Evolutionary conservation across 2,329 filamentous ascomycete genomes (phyloP).

Genomic region (Plectosphaerella cucumerina): DNA sequence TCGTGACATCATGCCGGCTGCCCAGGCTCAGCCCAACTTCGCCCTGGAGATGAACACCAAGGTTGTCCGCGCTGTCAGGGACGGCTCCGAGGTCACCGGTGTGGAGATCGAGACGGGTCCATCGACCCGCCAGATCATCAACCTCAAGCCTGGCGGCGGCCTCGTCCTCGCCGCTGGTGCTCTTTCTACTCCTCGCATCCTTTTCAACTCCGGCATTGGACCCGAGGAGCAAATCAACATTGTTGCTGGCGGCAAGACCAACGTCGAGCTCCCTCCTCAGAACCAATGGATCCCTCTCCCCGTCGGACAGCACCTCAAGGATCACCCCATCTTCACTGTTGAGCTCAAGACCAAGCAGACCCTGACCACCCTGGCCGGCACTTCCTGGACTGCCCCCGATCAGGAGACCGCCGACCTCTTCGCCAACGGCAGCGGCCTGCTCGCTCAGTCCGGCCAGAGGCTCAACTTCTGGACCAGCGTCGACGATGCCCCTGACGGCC

Average conservation of each 20-base stretch:
- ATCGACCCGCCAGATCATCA: constrained; percentile 13
- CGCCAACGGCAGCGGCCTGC: constrained; percentile 29
- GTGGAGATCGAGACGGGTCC: constrained; percentile 19
- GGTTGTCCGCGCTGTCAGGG: constrained; percentile 13
- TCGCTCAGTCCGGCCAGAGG: constrained; percentile 41
- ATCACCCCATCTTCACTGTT: constrained; percentile 25
- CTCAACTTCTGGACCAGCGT: constrained; percentile 43
- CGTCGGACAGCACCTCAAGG: constrained; percentile 39
- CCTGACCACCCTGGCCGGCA: constrained; percentile 16
- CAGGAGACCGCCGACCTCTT: constrained; percentile 25
- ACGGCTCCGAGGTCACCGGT: constrained; percentile 26
- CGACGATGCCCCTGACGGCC: constrained; percentile 31
- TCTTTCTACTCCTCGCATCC: constrained; percentile 32
- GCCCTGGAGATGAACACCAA: constrained; percentile 14
- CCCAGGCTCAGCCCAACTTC: constrained; percentile 32
- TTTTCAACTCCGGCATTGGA: constrained; percentile 55
- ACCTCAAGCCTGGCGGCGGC: constrained; percentile 10
- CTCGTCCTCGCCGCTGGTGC: constrained; percentile 13
- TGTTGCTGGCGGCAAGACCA: constrained; percentile 36
- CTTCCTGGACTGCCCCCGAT: constrained; percentile 22
- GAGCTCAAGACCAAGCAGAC: constrained; percentile 21
- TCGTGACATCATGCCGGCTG: constrained; percentile 33
- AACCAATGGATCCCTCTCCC: constrained; percentile 21
- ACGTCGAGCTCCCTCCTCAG: constrained; percentile 20
- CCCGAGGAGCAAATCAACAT: constrained; percentile 39